Evolutionary conservation across 805 yeast genomes (phyloP), one percentile per base, ranked within the genome.

Genomic region (Spathaspora hagerdaliae): DNA sequence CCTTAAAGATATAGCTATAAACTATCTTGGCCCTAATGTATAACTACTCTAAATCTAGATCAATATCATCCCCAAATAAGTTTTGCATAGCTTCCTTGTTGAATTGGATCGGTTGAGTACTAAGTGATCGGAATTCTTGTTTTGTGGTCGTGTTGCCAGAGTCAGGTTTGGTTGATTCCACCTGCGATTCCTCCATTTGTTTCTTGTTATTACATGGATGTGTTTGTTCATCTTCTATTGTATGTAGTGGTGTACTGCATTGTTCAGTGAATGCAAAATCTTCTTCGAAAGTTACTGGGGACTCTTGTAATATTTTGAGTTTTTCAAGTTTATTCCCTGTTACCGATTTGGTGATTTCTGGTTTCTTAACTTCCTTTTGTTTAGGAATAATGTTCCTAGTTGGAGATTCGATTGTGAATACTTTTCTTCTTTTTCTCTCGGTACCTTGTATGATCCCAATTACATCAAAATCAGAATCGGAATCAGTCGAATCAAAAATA

Each of bases 1-100:
- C 47, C 61, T 85, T 42, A 54, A 56, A 12, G 58, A 64, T 2
- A 60, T 83, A 4, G 76, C 78, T 3, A 47, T 50, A 12, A 59
- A 60, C 44, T 82, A 77, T 55, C 58, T 82, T 19, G 79, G 74
- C 31, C 41, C 48, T 19, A 10, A 13, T 31, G 8, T 35, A 31
- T 24, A 39, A 15, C 33, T 26, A 7, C 12, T 7, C 39, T 26
- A 31, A 27, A 27, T 36, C 13, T 14, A 34, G 13, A 24, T 41
- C 27, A 10, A 41, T 41, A 41, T 41, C 43, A 11, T 9, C 5
- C 15, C 43, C 43, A 12, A 41, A 38, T 11, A 41, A 11, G n/a
- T 41, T 36, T 27, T 37, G 13, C 33, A 37, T 5, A 8, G 32
- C 31, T n/a, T n/a, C 27, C 13, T 27, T n/a, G 10, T 11, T 8